phyloP scores from a whole-genome alignment of 208 protist genomes.

The Balamuthia mandrillaris region DNA sequence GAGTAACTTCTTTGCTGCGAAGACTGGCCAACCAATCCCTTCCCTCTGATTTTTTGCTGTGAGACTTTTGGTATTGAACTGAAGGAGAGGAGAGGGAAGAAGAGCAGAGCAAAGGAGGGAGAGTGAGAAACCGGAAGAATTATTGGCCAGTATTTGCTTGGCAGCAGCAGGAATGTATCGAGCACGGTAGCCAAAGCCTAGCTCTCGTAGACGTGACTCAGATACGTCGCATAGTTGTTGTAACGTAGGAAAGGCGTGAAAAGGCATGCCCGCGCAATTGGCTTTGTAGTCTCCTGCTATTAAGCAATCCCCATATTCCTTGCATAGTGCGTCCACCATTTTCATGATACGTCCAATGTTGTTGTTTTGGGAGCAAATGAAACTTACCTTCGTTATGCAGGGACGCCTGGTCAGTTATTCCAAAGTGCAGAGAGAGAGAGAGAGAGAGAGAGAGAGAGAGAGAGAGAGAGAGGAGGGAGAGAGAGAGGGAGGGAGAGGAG shows the following conservation, averaged over 20 bases:
- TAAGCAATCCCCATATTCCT: slow-evolving; percentile 6
- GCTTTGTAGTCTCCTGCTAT: background rate
- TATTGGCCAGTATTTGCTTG: slow-evolving; percentile 33
- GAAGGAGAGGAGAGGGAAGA: background rate
- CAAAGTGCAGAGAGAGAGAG: background rate
- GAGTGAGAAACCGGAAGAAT: background rate
- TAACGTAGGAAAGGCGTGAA: slow-evolving; percentile 53
- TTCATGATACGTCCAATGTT: slow-evolving; percentile 67
- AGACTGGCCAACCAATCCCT: slow-evolving; percentile 14
- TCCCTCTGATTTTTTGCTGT: slow-evolving; percentile 16
- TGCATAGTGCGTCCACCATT: slow-evolving; percentile 45
- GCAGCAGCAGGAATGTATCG: slow-evolving; percentile 41
- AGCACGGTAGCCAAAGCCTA: slow-evolving; percentile 62
- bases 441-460: background rate
- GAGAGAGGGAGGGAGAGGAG: too few species aligned
- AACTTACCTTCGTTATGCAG: too few species aligned
- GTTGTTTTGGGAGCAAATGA: slow-evolving; percentile 76
- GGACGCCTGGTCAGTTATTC: too few species aligned
- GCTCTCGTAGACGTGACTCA: background rate
- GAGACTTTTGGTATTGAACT: background rate
- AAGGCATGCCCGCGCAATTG: background rate
- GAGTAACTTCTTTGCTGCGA: background rate
- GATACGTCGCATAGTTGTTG: background rate
- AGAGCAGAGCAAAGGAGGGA: background rate
- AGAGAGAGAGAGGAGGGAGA: too few species aligned